Evolutionary conservation across 331 rosid species (phyloP).

Genomic region (Quercus tomentella): DNA sequence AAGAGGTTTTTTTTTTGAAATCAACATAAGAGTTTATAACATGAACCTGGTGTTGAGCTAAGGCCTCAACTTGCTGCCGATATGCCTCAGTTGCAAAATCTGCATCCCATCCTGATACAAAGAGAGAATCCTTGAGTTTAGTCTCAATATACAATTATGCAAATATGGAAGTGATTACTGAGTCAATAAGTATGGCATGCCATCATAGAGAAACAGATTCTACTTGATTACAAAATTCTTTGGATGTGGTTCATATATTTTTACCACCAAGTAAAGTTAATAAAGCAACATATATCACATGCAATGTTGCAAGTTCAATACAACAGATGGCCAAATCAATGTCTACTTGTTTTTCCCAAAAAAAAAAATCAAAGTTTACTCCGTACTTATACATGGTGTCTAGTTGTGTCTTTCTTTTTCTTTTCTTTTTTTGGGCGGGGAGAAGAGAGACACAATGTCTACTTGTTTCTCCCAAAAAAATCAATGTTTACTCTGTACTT

Average conservation of each 20-base stretch:
- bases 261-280: neutral
- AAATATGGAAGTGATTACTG: slow-evolving; percentile 7
- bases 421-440: too few species aligned
- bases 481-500: neutral
- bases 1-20: neutral
- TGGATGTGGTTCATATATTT: neutral
- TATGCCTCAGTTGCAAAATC: slow-evolving; percentile 97
- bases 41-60: slow-evolving; percentile 90
- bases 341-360: too few species aligned
- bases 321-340: neutral
- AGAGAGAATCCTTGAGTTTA: slow-evolving; percentile 20
- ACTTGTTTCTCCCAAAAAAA: too few species aligned
- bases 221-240: neutral
- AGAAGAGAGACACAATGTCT: too few species aligned
- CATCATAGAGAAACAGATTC: slow-evolving; percentile 1
- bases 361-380: too few species aligned
- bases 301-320: neutral
- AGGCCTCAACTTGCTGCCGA: slow-evolving; percentile 94
- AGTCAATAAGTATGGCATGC: slow-evolving; percentile 11
- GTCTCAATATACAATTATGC: slow-evolving; percentile 17
- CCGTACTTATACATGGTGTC: too few species aligned
- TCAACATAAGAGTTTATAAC: neutral
- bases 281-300: neutral
- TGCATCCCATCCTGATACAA: slow-evolving; percentile 85
- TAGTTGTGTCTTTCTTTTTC: too few species aligned